Percentiles rank a stretch among this genome's conserved stretches.
These are phyloP conservation scores for Amyloporia xantha DNA, from an alignment of 768 basidiomycete genomes.

Conservation along the genomic window DNA sequence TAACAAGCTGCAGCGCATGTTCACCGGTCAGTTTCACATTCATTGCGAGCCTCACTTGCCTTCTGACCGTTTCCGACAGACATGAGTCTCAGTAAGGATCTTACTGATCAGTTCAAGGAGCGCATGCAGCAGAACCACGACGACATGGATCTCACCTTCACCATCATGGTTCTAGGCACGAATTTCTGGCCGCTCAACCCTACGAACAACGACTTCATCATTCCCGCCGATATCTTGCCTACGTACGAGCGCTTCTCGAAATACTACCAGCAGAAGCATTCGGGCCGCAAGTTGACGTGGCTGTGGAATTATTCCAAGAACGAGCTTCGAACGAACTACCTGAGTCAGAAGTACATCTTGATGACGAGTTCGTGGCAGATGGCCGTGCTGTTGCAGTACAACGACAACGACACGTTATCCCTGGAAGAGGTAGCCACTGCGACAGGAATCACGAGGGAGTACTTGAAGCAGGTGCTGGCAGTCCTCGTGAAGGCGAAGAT, in stretches of 20 bases:
- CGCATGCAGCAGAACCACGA: slow-evolving; percentile 83
- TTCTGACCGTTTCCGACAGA: slow-evolving; percentile 40
- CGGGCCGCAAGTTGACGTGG: slow-evolving; percentile 94
- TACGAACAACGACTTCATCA: slow-evolving; percentile 78
- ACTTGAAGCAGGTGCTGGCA: slow-evolving; percentile 62
- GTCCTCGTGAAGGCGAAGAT: slow-evolving; percentile 76
- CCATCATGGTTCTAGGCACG: slow-evolving; percentile 88
- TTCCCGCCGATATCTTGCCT: slow-evolving; percentile 80
- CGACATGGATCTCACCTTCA: slow-evolving; percentile 86
- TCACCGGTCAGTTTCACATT: slow-evolving; percentile 56
- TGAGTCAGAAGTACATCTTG: slow-evolving; percentile 92
- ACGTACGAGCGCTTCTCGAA: slow-evolving; percentile 88
- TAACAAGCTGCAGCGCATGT: slow-evolving; percentile 94
- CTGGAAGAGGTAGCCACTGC: slow-evolving; percentile 73
- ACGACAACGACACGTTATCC: slow-evolving; percentile 81
- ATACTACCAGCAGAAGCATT: slow-evolving; percentile 92
- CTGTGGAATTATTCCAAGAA: slow-evolving; percentile 98
- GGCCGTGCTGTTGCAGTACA: slow-evolving; percentile 92
- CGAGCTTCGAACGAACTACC: slow-evolving; percentile 89
- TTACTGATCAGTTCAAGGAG: slow-evolving; percentile 92
- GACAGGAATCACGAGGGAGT: slow-evolving; percentile 76
- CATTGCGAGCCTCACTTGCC: neutral
- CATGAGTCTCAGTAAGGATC: slow-evolving; percentile 91
- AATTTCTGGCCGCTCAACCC: slow-evolving; percentile 94
- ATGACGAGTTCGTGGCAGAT: slow-evolving; percentile 95